phyloP scores from a whole-genome alignment of 75 land plant genomes.

The Cunninghamia lanceolata region DNA sequence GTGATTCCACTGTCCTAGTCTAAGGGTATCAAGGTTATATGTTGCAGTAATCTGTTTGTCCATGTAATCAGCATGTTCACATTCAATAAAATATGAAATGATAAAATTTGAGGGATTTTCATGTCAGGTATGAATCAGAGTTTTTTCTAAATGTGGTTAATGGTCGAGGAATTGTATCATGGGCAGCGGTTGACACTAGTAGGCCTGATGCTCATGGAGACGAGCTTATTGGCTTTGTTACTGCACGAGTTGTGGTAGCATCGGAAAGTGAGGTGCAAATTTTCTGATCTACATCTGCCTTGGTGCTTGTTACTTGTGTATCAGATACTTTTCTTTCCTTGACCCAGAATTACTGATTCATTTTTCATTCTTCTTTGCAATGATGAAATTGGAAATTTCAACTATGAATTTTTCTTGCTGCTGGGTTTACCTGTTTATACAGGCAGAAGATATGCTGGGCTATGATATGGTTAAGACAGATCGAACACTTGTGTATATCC shows the following conservation, averaged over 20 bases:
- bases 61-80: not conserved
- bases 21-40: not conserved
- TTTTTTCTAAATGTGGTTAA: constrained; percentile 91
- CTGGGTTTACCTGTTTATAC: constrained; percentile 12
- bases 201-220: constrained; percentile 60
- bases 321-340: not conserved
- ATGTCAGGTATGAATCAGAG: constrained; percentile 87
- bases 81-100: not conserved
- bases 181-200: constrained; percentile 93
- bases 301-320: not conserved
- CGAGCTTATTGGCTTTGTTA: constrained; percentile 93
- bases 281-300: constrained; percentile 4
- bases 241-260: constrained; percentile 70
- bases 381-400: not conserved
- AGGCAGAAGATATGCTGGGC: constrained; percentile 78
- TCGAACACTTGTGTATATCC: constrained; percentile 76
- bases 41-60: not conserved
- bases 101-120: constrained; percentile 2
- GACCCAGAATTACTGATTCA: not conserved
- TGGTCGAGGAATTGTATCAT: constrained; percentile 85
- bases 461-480: constrained; percentile 58
- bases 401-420: not conserved
- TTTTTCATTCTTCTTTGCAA: not conserved
- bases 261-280: constrained; percentile 79
- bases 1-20: constrained; percentile 20